Evolutionary conservation across 805 yeast genomes (phyloP), one percentile per base, ranked within the genome.

Genomic region (Brettanomyces nanus): DNA sequence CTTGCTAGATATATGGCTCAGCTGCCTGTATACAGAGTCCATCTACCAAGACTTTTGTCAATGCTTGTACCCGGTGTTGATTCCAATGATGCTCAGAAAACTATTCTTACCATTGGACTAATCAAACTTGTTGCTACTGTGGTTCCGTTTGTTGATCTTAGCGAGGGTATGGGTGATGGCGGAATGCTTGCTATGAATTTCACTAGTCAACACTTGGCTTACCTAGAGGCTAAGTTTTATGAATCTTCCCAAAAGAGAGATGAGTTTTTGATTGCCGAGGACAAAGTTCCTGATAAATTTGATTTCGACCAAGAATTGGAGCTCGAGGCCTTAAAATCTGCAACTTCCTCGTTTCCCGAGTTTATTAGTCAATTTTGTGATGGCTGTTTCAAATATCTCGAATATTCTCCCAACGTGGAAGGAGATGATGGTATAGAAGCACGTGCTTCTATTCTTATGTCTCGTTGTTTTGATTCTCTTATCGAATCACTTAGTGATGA

Each of bases 41-140:
- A 92, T 51, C 62, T 86, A 10, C 75, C 94, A 0, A 73, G 94
- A 38, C 63, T 92, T 13, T 54, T 89, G 28, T 73, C 78, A 20
- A 67, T 85, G 56, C 63, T 80, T 2, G 56, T 87, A 6, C 84
- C 87, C 0, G 95, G 92, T 22, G 77, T 92, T 21, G 97, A 92
- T 54, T 74, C 89, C 1, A 92, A 89, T 54, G 98, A 92, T 57
- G 68, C 86, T 35, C 68, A 66, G 11, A 75, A 89, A 52, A 80
- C 95, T 0, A 66, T 77, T 13, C 70, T 75, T 36, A 72, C 95
- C 0, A 60, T 89, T 29, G 73, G 78, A 41, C 69, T 83, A 15
- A 70, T 92, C 39, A 80, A 85, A 9, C 67, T 85, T 0, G 72
- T 80, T 19, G 79, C 86, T 1, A 66, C 81, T 5, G 80, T 78